Evolutionary conservation across 2,329 filamentous ascomycete genomes (phyloP), one percentile per base, ranked within the genome.

Genomic region (Fonsecaea pugnacius): DNA sequence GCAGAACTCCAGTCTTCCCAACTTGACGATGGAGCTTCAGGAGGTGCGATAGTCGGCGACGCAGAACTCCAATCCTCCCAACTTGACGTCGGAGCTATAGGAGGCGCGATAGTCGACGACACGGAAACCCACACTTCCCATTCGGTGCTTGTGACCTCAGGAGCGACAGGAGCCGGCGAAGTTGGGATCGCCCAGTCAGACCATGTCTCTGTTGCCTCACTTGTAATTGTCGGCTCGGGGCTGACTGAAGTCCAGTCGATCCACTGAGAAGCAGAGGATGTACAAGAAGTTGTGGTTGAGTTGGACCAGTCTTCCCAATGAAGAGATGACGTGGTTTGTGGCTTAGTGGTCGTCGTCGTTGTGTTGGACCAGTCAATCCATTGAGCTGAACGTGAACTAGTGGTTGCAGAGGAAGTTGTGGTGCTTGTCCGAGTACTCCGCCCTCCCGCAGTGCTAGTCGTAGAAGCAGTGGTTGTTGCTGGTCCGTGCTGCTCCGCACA

Each of bases 401-500:
- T 58, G 27, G 43, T 58, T 16, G 56, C 51, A 12, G 18, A 16
- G 18, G 56, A 50, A 7, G 56, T 35, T 9, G 27, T 35, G 4
- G 43, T 43, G 38, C 38, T 50, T 30, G 55, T 10, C 38, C 24
- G 35, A 12, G 32, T 27, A 14, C 21, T n/a, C 55, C 36, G 32
- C 3, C 12, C 18, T 48, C 9, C 21, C 16, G 4, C 43, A 12
- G 40, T 30, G n/a, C n/a, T 30, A 6, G 4, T 30, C 27, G 4
- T 50, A 38, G 54, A 7, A 7, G n/a, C n/a, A n/a, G 35, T 46
- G 35, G n/a, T 58, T 9, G 27, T 21, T 18, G 55, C 55, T 32
- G 55, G 38, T 3, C 36, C 56, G 12, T 18, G 43, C n/a, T 59
- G 30, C 57, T 51, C 57, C 4, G 57, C 57, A n/a, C 57, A 59